Percentiles rank a stretch among this genome's conserved stretches.
Evolutionary conservation across 805 yeast genomes (phyloP).

Genomic region (Metschnikowia dekortorum): DNA sequence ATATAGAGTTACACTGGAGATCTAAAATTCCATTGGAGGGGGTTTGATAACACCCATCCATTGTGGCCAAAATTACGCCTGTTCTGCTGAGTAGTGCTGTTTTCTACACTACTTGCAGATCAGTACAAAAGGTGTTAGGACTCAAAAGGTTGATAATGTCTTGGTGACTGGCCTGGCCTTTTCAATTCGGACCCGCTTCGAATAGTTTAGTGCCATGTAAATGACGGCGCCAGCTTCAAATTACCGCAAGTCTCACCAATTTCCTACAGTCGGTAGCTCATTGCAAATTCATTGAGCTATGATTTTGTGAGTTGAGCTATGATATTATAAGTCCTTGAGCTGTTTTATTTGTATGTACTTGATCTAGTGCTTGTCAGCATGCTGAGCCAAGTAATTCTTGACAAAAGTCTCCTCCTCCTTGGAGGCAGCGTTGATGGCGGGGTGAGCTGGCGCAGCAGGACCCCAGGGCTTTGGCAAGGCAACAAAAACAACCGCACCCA

Average conservation of each 20-base stretch:
- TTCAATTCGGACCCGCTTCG: no score
- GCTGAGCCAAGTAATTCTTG: conserved; percentile 55
- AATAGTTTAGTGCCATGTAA: no score
- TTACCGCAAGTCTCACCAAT: not conserved
- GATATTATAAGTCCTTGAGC: no score
- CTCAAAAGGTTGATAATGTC: no score
- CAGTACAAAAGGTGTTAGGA: no score
- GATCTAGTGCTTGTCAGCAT: conserved; percentile 22
- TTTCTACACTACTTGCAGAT: no score
- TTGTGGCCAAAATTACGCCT: no score
- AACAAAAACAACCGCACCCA: conserved; percentile 60
- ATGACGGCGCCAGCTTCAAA: no score
- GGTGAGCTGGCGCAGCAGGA: conserved; percentile 54
- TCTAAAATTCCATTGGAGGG: not conserved
- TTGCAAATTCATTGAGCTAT: not conserved
- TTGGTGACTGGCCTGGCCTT: no score
- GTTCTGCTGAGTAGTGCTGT: no score
- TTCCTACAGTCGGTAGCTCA: not conserved
- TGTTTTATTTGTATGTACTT: not conserved
- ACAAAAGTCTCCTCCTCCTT: conserved; percentile 90
- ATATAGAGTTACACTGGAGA: not conserved
- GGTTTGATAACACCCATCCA: no score
- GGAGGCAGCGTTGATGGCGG: conserved; percentile 69
- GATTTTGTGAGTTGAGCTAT: no score
- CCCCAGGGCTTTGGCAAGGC: conserved; percentile 74